Base-by-base conservation (phyloP, 225 moss, liverwort and hornwort genomes). In the Physcomitrellopsis africana region DNA sequence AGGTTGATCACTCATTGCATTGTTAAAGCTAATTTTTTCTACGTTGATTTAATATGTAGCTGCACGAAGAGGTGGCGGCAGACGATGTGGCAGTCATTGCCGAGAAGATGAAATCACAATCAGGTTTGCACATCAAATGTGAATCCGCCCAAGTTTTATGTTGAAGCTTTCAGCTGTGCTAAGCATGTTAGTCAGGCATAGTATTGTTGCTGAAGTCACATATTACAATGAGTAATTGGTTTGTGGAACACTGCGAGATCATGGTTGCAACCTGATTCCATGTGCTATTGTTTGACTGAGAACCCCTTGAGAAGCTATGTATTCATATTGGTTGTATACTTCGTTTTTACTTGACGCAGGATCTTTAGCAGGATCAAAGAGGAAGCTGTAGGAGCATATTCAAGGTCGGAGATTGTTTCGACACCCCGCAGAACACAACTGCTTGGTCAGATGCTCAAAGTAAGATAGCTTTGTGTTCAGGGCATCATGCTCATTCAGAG, bases 21-120 rank as follows among this genome's bases (percentile, higher is more conserved):
- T 58, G 58, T 23, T 78, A 47, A 52, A 12, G 56, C 51, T 70
- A 53, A 70, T 60, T 37, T 37, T 37, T 37, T 37, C 7, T 65
- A 1, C 52, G 26, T 63, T 68, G 7, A 19, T 56, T n/a, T 58
- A 42, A 54, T 43, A 69, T 61, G 64, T 83, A 86, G 83, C 81
- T 86, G 60, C 83, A 86, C 55, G 81, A 77, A 72, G 76, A 86
- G 62, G 81, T 86, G 69, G 77, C 86, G 44, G 78, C 72, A 75
- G 78, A 78, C n/a, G 83, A 83, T 7, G 81, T 83, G 51, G 60
- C 78, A 51, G 72, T 65, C 65, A 83, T 86, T 75, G 23, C 78
- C 41, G 70, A 86, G 78, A 86, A 78, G 51, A 66, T 83, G 45
- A 67, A 67, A 51, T 9, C 43, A 20, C 81, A 76, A 72, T 60